These are phyloP conservation scores for Crithidia sp. DNA, from an alignment of 208 protist genomes.

Conservation along the genomic window DNA sequence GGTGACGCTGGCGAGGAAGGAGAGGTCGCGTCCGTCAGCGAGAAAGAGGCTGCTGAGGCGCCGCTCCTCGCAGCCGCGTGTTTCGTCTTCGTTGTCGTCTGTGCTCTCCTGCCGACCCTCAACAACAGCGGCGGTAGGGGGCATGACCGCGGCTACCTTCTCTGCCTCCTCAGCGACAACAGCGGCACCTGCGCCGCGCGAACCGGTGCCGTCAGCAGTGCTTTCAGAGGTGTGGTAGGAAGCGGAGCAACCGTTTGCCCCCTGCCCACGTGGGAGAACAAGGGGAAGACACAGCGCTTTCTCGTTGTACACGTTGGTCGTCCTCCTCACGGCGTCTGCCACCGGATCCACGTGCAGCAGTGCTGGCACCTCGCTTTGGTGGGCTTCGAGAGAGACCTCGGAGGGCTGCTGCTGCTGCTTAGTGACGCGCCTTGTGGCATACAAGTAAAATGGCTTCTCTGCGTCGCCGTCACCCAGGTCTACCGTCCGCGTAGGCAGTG, in stretches of 20 bases:
- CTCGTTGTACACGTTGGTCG: background rate
- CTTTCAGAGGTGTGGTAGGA: background rate
- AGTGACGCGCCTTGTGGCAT: background rate
- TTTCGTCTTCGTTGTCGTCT: background rate
- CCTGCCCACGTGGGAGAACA: background rate
- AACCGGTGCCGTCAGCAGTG: background rate
- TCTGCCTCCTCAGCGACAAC: background rate
- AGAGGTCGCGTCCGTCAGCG: background rate
- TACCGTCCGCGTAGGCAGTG: background rate
- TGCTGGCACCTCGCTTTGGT: background rate
- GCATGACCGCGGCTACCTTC: background rate
- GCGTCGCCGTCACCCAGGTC: background rate
- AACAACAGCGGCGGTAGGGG: background rate
- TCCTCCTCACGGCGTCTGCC: background rate
- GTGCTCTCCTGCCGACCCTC: background rate
- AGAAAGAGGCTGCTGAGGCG: background rate
- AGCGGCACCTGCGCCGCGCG: too few species aligned
- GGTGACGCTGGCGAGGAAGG: conserved; percentile 6
- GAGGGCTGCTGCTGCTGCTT: background rate
- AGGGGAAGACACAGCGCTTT: conserved; percentile 3
- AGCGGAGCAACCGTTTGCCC: background rate
- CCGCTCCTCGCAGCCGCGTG: background rate
- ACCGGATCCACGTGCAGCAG: background rate
- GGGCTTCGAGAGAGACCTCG: background rate
- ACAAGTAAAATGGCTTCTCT: background rate